Evolutionary conservation across 768 basidiomycete species (phyloP), one percentile per base, ranked within the genome.

Genomic region (Hortiboletus flavorubellus): DNA sequence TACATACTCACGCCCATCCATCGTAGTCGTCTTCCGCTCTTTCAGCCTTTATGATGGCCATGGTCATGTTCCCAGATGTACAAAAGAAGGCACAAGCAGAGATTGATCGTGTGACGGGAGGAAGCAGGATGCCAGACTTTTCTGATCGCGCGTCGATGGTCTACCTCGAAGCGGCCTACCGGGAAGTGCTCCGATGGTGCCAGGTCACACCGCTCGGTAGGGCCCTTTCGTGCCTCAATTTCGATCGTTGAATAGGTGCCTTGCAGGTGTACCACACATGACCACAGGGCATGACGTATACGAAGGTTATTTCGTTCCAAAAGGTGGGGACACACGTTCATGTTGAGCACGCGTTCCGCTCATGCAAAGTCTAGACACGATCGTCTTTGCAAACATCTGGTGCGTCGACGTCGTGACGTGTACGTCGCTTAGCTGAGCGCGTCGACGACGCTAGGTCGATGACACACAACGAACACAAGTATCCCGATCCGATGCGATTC

Each of bases 211-310:
- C 68, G 3, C 60, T 70, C 14, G 63, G 63, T 68, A 41, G 16
- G 50, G 6, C 18, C 6, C 21, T 18, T 51, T 42, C 15, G n/a
- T n/a, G 30, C 6, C 7, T 35, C 9, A n/a, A 18, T 14, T 34
- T 26, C n/a, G 31, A 23, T 18, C 11, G 16, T 26, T 42, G 46
- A 21, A 34, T 7, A 14, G 2, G 15, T 11, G 10, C 26, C 8
- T 15, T 37, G 0, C 60, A 64, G 73, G 73, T 6, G 58, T 69
- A 1, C 63, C 69, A 4, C 74, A 75, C 47, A 48, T 61, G 38
- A 64, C 63, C 1, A 53, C 59, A 2, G 55, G 5, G 0, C 21
- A 46, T 14, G 63, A 65, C 49, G 49, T 59, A 21, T 62, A 64
- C 35, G 31, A 62, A 23, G 58, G 61, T 0, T 63, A 52, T 30